phyloP scores from a whole-genome alignment of 208 protist species.

The Trypanosoma cruzi region DNA sequence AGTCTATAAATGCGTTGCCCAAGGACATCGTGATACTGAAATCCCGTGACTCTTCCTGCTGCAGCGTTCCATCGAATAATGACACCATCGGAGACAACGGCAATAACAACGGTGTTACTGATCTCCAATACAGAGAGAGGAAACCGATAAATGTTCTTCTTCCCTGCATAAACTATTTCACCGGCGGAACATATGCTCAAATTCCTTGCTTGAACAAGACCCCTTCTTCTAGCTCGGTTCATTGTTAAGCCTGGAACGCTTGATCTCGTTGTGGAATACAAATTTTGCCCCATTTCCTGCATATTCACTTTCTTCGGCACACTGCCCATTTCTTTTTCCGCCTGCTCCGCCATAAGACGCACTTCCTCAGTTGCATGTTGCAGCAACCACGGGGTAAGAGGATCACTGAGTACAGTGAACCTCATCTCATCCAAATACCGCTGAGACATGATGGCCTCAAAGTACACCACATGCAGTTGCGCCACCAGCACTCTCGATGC shows the following conservation, averaged over 20 bases:
- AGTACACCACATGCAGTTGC: slow-evolving; percentile 13
- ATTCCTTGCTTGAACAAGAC: not conserved
- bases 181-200: slow-evolving; percentile 49
- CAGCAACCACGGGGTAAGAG: not conserved
- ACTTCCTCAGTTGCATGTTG: not conserved
- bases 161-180: slow-evolving; percentile 84
- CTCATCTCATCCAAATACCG: slow-evolving; percentile 11
- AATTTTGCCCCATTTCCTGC: not conserved
- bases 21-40: slow-evolving; percentile 54
- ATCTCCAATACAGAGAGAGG: slow-evolving; percentile 46
- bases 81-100: slow-evolving; percentile 81
- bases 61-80: slow-evolving; percentile 86
- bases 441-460: slow-evolving; percentile 6
- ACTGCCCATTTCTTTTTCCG: not conserved
- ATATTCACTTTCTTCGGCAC: not conserved
- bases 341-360: not conserved
- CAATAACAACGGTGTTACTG: slow-evolving; percentile 64
- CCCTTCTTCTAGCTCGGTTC: not conserved
- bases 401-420: not conserved
- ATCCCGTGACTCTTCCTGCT: slow-evolving; percentile 64
- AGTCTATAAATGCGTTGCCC: slow-evolving; percentile 78
- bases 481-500: slow-evolving; percentile 10
- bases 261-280: not conserved
- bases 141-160: slow-evolving; percentile 84
- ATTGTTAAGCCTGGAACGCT: not conserved